Percentiles rank a stretch among this genome's conserved stretches.
These are phyloP conservation scores for Suillus bovinus DNA, from an alignment of 768 basidiomycete genomes.

Conservation along the genomic window DNA sequence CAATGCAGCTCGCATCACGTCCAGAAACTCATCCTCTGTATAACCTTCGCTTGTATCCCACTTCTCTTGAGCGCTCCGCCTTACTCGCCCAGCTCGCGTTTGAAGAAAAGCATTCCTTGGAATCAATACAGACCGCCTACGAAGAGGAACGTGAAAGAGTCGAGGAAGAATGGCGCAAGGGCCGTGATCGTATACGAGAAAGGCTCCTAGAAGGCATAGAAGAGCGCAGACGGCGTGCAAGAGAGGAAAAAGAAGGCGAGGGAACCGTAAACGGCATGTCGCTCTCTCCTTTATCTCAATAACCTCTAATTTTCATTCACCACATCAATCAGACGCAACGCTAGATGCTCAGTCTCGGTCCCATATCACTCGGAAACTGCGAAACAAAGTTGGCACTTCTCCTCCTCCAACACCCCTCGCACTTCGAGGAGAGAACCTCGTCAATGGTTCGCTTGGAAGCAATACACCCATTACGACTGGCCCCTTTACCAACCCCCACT, in stretches of 20 bases:
- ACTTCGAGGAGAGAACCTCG: conserved; percentile 32
- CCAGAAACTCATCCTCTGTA: conserved; percentile 68
- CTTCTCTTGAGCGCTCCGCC: conserved; percentile 77
- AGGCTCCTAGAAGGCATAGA: conserved; percentile 83
- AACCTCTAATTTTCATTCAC: conserved; percentile 10
- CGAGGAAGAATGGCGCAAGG: conserved; percentile 80
- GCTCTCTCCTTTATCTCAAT: conserved; percentile 6
- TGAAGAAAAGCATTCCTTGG: conserved; percentile 69
- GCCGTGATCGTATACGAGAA: conserved; percentile 73
- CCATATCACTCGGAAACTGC: conserved; percentile 81
- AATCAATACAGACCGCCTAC: conserved; percentile 67
- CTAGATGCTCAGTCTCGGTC: conserved; percentile 77
- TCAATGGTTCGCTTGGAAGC: conserved; percentile 37
- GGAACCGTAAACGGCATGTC: conserved; percentile 68
- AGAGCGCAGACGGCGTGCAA: conserved; percentile 72
- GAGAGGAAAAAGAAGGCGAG: conserved; percentile 90
- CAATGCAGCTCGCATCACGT: conserved; percentile 63
- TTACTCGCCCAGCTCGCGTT: conserved; percentile 62
- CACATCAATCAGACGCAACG: conserved; percentile 54
- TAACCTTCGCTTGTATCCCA: conserved; percentile 69
- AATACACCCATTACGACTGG: conserved; percentile 65
- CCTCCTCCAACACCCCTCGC: conserved; percentile 75
- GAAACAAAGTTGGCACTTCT: conserved; percentile 77
- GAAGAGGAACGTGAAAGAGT: conserved; percentile 78
- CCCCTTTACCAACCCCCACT: conserved; percentile 78